phyloP scores from a whole-genome alignment of 306 rosid species.

The Lupinus albus region DNA sequence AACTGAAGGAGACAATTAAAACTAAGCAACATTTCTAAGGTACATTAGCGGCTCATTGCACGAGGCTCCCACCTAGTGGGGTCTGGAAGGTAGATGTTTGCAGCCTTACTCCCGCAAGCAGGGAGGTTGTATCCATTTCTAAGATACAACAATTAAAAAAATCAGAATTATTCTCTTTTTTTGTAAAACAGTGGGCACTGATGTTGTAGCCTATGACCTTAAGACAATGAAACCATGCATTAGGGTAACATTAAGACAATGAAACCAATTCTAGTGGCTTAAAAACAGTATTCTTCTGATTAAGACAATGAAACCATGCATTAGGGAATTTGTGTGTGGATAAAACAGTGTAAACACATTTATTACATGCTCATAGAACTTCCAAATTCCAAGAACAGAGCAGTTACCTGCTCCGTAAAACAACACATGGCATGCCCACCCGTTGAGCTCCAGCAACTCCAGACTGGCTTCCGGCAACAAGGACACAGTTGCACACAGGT shows the following conservation, averaged over 20 bases:
- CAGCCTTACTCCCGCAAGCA: no score
- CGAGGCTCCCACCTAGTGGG: no score
- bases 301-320: conserved; percentile 32
- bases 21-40: conserved; percentile 15
- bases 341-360: conserved; percentile 10
- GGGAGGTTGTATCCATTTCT: no score
- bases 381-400: conserved; percentile 39
- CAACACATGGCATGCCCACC: conserved; percentile 86
- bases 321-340: not conserved
- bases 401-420: conserved; percentile 82
- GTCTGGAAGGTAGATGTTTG: no score
- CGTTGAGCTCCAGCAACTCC: conserved; percentile 77
- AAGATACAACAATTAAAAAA: not conserved
- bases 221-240: conserved; percentile 31
- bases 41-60: not conserved
- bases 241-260: no score
- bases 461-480: conserved; percentile 87
- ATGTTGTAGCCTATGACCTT: not conserved
- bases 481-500: conserved; percentile 72
- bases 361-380: conserved; percentile 30
- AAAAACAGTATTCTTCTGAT: no score
- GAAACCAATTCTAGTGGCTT: no score
- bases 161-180: no score
- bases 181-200: no score
- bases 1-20: conserved; percentile 48